Conservation (phyloP, 352 stramenopile species). For the Phytophthora megakarya region DNA sequence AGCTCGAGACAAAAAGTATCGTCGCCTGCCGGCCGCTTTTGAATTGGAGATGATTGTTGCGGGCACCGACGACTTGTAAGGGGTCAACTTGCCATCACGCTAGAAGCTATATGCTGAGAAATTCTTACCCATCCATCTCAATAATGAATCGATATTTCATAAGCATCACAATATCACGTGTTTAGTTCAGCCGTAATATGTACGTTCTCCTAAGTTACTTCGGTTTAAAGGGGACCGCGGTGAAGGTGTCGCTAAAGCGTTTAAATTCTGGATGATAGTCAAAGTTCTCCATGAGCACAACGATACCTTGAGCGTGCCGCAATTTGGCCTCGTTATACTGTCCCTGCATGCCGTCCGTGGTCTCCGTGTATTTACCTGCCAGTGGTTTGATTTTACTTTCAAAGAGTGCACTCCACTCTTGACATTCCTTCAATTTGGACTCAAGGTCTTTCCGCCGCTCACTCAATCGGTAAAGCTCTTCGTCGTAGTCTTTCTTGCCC, state of each 20-base stretch:
- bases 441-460: conserved; percentile 60
- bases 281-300: conserved; percentile 88
- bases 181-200: neutral
- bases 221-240: conserved; percentile 75
- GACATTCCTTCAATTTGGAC: conserved; percentile 53
- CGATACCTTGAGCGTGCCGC: conserved; percentile 81
- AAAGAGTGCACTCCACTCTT: conserved; percentile 70
- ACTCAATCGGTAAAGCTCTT: conserved; percentile 69
- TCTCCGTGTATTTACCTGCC: conserved; percentile 70
- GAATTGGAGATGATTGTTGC: conserved; percentile 59
- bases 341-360: conserved; percentile 74
- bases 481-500: conserved; percentile 79
- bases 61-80: conserved; percentile 21
- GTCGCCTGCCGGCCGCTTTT: conserved; percentile 62
- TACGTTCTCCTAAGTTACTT: conserved; percentile 38
- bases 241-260: conserved; percentile 87
- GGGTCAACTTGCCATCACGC: neutral
- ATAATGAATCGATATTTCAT: neutral
- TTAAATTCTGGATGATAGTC: conserved; percentile 92
- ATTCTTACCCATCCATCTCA: neutral
- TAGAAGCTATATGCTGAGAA: neutral
- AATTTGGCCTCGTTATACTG: conserved; percentile 89
- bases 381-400: conserved; percentile 76
- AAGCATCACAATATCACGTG: neutral
- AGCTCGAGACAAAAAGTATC: conserved; percentile 62